Conservation (phyloP, 2,329 filamentous ascomycete species). For the Pestalotiopsis sp. region DNA sequence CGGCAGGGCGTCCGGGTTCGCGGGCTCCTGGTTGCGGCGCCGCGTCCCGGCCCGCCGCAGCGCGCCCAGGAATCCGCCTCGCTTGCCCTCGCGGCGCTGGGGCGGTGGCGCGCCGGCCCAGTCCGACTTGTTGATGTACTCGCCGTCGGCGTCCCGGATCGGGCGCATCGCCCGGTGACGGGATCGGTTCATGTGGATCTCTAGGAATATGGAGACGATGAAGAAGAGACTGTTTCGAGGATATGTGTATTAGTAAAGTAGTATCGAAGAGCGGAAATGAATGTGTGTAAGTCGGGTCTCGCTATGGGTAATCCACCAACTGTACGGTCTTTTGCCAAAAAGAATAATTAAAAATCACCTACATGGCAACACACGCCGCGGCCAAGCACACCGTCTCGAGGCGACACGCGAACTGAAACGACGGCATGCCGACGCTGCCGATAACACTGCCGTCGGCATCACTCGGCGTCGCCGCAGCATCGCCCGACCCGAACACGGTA, state of each 20-base stretch:
- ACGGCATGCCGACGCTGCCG: not conserved
- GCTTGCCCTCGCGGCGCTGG: constrained; percentile 2
- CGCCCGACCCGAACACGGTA: not conserved
- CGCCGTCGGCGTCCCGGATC: constrained; percentile 2
- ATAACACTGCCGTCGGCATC: not conserved
- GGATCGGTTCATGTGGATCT: constrained; percentile 5
- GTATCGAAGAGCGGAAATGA: not conserved
- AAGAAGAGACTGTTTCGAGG: not conserved
- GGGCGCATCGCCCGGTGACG: not conserved
- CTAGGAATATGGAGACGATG: constrained; percentile 6
- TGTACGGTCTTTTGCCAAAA: no score
- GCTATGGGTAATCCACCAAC: not conserved
- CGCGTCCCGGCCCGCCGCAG: not conserved
- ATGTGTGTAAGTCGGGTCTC: not conserved
- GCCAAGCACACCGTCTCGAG: not conserved
- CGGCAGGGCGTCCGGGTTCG: not conserved
- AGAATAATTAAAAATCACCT: not conserved
- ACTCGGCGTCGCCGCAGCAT: not conserved
- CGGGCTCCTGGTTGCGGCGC: not conserved
- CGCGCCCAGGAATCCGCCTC: not conserved
- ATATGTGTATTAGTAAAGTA: not conserved
- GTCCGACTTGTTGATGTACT: constrained; percentile 7
- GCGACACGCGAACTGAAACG: not conserved
- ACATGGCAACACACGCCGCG: not conserved
- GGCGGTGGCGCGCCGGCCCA: not conserved